Base-by-base conservation (phyloP, 73 alveolate genomes). In the Breviolum minutum region DNA sequence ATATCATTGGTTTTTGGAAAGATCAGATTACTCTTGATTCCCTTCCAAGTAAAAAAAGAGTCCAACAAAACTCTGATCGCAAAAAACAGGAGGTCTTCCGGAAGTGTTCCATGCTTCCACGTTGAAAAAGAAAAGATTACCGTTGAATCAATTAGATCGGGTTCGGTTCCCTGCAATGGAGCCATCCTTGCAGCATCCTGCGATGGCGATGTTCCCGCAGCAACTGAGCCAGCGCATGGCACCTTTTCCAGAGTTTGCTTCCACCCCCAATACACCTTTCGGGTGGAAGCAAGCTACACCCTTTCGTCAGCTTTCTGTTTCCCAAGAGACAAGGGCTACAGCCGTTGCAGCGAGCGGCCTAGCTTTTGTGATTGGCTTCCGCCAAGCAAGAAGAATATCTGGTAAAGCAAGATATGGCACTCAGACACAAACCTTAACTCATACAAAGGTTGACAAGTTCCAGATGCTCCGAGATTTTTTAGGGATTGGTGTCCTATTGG, bases 201-300 rank as follows among this genome's bases (percentile, higher is more conserved):
- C 54, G 54, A 40, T 40, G 54, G 54, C 54, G 54, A 40, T 40
- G 54, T 40, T 40, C 54, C 54, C 54, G 54, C 54, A 40, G 54
- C 54, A 40, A 40, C 54, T 40, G 54, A 40, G 54, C 54, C 54
- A 40, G 54, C 54, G 54, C 77, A 68, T 22, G 77, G 77, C 77
- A 14, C 77, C 76, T 61, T 61, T 61, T 61, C 76, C 92, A 12
- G 8, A 26, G 54, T 19, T 54, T 8, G 10, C 89, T 80, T 60
- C 73, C 14, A 62, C 92, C 92, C 62, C 73, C 92, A 83, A 83
- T 83, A 83, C 92, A 83, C 92, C 92, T 83, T 62, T 61, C 61
- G 20, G 92, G 92, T n/a, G 26, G 92, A 61, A 61, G 92, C 60
- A 7, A 12, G 10, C 10, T 0, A 16, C 86, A 7, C 19, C 86